Conservation (phyloP, 129 eudicot genomes). For the Kitagawia praeruptora region DNA sequence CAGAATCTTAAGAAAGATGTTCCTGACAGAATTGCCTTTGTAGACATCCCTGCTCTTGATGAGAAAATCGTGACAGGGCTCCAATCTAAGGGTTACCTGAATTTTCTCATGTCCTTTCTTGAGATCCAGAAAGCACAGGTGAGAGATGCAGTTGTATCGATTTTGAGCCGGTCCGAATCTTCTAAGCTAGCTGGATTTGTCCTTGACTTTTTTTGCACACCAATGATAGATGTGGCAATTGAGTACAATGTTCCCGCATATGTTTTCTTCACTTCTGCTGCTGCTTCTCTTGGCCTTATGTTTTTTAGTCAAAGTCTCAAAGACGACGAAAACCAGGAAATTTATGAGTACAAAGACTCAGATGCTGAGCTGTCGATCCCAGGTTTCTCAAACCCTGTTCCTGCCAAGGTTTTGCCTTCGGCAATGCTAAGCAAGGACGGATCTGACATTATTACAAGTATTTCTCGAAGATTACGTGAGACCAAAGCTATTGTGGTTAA, state of each 20-base stretch:
- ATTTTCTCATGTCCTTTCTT: neutral
- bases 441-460: neutral
- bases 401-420: neutral
- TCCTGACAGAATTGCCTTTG: neutral
- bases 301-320: neutral
- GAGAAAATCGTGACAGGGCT: neutral
- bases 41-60: neutral
- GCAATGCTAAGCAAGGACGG: neutral
- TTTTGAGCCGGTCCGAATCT: neutral
- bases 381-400: slow-evolving; percentile 4
- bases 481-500: neutral
- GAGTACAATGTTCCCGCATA: slow-evolving; percentile 7
- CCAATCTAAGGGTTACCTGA: neutral
- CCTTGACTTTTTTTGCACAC: neutral
- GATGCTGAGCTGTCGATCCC: neutral
- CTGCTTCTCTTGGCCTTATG: slow-evolving; percentile 2
- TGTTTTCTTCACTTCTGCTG: neutral
- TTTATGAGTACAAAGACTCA: neutral
- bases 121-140: neutral
- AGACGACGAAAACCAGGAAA: slow-evolving; percentile 1
- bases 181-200: neutral
- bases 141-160: neutral
- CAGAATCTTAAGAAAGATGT: neutral
- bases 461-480: neutral
- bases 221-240: slow-evolving; percentile 1